phyloP scores from a whole-genome alignment of 257 asterid genomes.

The Solanum boliviense region DNA sequence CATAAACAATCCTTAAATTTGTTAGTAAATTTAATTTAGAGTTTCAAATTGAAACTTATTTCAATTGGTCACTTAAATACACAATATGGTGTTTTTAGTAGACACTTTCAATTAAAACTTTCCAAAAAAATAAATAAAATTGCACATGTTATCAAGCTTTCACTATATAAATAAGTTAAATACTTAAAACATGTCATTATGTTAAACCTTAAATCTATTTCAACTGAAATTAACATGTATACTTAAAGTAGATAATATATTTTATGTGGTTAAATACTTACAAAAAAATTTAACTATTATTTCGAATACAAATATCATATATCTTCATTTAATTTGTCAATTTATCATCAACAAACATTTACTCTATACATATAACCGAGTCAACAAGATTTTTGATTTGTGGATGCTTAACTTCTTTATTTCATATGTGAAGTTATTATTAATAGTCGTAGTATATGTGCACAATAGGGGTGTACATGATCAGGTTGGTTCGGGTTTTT shows the following conservation, averaged over 20 bases:
- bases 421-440: background rate
- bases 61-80: background rate
- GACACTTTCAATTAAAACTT: background rate
- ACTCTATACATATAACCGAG: no score
- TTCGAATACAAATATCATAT: no score
- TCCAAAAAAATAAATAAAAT: no score
- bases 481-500: accelerated
- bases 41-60: background rate
- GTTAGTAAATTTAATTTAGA: no score
- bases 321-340: background rate
- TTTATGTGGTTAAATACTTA: no score
- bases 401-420: background rate
- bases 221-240: background rate
- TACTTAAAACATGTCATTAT: no score
- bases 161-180: background rate
- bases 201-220: background rate
- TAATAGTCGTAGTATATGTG: background rate
- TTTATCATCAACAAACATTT: no score
- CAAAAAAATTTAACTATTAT: no score
- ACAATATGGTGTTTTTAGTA: background rate
- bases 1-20: background rate
- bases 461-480: no score
- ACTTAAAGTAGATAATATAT: background rate
- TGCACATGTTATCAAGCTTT: background rate
- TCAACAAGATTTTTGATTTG: background rate